Percentiles rank a stretch among this genome's conserved stretches.
Evolutionary conservation across 352 stramenopile species (phyloP).

Genomic region (Phytophthora colocasiae): DNA sequence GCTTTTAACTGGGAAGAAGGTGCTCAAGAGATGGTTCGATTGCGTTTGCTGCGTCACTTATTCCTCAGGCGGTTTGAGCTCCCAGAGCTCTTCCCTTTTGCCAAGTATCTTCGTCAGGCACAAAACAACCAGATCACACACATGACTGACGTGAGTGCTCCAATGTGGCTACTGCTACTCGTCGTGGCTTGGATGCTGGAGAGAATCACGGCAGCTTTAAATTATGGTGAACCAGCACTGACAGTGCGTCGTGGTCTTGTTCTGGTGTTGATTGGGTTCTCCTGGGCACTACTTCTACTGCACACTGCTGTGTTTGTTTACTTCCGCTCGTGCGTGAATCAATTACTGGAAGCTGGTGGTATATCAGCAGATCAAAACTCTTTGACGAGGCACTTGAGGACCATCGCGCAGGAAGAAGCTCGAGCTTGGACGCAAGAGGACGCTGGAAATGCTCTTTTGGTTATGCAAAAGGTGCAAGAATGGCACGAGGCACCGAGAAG

Average conservation of each 20-base stretch:
- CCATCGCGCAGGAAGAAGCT: constrained; percentile 27
- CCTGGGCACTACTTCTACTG: constrained; percentile 37
- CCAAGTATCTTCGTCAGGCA: constrained; percentile 72
- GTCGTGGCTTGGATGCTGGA: constrained; percentile 48
- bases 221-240: neutral
- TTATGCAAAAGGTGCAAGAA: constrained; percentile 28
- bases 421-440: constrained; percentile 26
- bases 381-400: constrained; percentile 10
- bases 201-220: constrained; percentile 17
- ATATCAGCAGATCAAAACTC: constrained; percentile 13
- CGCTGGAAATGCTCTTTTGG: constrained; percentile 17
- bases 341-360: constrained; percentile 43
- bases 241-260: constrained; percentile 33
- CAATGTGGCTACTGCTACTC: constrained; percentile 61
- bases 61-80: constrained; percentile 50
- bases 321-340: constrained; percentile 40
- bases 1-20: neutral
- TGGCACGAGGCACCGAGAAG: constrained; percentile 8
- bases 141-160: constrained; percentile 71
- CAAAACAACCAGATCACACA: constrained; percentile 81
- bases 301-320: constrained; percentile 47
- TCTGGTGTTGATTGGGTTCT: constrained; percentile 34
- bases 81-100: constrained; percentile 65
- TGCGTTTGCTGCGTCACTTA: constrained; percentile 49
- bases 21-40: constrained; percentile 28